Conservation (phyloP, 2,329 filamentous ascomycete genomes). For the Aureobasidium sp. region DNA sequence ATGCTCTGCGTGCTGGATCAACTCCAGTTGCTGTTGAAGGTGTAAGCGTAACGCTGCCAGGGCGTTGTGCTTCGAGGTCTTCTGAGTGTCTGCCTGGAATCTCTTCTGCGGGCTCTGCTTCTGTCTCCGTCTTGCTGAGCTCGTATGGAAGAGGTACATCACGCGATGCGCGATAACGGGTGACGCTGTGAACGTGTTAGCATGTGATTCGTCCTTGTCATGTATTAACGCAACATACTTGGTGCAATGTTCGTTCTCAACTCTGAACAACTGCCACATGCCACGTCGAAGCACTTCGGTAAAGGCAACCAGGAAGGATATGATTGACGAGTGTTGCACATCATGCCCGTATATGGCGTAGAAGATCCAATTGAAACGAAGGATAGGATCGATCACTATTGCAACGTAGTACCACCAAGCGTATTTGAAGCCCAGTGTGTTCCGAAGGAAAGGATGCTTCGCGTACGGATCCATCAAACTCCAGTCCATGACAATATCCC, state of each 20-base stretch:
- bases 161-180: conserved; percentile 79
- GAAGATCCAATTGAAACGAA: conserved; percentile 92
- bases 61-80: neutral
- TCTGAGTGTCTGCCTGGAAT: conserved; percentile 12
- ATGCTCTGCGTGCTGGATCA: neutral
- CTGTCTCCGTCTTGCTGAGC: conserved; percentile 21
- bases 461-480: conserved; percentile 71
- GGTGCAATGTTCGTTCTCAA: conserved; percentile 95
- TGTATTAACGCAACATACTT: conserved; percentile 41
- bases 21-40: conserved; percentile 16
- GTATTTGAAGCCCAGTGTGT: conserved; percentile 70
- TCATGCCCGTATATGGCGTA: conserved; percentile 79
- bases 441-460: conserved; percentile 54
- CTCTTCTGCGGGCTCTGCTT: neutral
- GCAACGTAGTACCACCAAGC: conserved; percentile 80
- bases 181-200: conserved; percentile 43
- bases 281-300: conserved; percentile 78
- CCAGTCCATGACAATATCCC: conserved; percentile 97
- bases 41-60: conserved; percentile 3
- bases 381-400: conserved; percentile 73
- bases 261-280: conserved; percentile 86
- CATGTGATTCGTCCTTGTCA: neutral
- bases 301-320: conserved; percentile 72
- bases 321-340: conserved; percentile 71
- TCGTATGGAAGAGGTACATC: conserved; percentile 83